Evolutionary conservation across 257 asterid genomes (phyloP), one percentile per base, ranked within the genome.

Genomic region (Penstemon newberryi): DNA sequence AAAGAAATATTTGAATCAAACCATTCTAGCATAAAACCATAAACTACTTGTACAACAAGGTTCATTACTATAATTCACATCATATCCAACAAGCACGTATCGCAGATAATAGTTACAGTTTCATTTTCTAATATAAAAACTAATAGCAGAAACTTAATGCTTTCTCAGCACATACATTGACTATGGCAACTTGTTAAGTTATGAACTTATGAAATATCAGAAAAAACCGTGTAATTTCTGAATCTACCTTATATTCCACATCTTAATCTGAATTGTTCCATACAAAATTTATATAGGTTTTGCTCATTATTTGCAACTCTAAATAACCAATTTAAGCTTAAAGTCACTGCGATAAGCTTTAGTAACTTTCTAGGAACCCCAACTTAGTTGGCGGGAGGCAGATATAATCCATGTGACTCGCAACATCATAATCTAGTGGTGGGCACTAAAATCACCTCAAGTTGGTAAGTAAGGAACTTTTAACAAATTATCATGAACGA

Each of bases 401-500:
- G 25, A 36, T 47, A 11, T 37, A 47, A 63, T 58, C 41, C 67
- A 76, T 10, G 18, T 53, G 56, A 56, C 41, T 4, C 52, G 65
- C 55, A 52, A 46, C 43, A 72, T 8, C 9, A 54, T 39, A 63
- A 63, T 47, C 11, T 25, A 40, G 43, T 68, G 55, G 67, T 63
- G 46, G 59, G 47, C 54, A 40, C 57, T 33, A 71, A 43, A 42
- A 55, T 69, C 33, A 53, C 64, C 58, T 45, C 62, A 40, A 46
- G 33, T 25, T 25, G 33, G 63, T 67, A 46, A 52, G 19, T 19
- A 2, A 56, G 44, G 9, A 71, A 52, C 46, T 60, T 2, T 53
- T 8, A 52, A 66, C 39, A 63, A 72, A 13, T 61, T 40, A 63
- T 78, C 40, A 64, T 43, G 63, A 78, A 10, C 56, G 45, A 59